Base-by-base conservation (phyloP, 2,329 filamentous ascomycete species). In the Ciborinia camelliae region DNA sequence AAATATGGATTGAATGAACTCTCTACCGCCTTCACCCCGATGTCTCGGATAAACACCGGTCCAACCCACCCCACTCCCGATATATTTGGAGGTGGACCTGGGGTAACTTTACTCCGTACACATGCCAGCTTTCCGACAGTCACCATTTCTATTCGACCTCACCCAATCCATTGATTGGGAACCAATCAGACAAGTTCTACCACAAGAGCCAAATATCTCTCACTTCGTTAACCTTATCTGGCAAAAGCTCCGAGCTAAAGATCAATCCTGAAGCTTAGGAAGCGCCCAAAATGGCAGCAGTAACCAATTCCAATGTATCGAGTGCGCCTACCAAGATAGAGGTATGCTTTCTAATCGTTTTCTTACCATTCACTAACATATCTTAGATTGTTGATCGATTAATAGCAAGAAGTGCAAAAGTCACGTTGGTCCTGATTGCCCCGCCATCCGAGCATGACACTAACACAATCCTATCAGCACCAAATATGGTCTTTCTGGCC, bases 391-490 rank as follows among this genome's bases (percentile, higher is more conserved):
- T 63, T 23, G 47, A 63, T 4, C 53, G 53, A 7, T 14, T 63
- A n/a, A 57, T 39, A 41, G 23, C 52, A 58, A 63, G 62, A 28
- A 58, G 52, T 12, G 32, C 18, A 50, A 57, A 37, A 30, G 52
- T n/a, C 26, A 23, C 43, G 55, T 58, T 35, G 20, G 55, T 58
- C 41, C n/a, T 12, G 4, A 7, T 47, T 7, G 10, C 4, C 20
- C 20, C 8, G 7, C 14, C 12, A 23, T 26, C 18, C 43, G 3
- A 7, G 20, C 10, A 18, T 35, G 28, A 58, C 9, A 26, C 68
- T 70, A 47, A 71, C 58, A 53, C 26, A 8, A 50, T 35, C 2
- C n/a, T 10, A 41, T 45, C 53, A 74, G 72, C 58, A 15, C 67
- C 12, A 32, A 62, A n/a, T 55, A 63, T n/a, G 60, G 59, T 18